Conservation (phyloP, 768 basidiomycete genomes). For the Cystobasidium onofrii region DNA sequence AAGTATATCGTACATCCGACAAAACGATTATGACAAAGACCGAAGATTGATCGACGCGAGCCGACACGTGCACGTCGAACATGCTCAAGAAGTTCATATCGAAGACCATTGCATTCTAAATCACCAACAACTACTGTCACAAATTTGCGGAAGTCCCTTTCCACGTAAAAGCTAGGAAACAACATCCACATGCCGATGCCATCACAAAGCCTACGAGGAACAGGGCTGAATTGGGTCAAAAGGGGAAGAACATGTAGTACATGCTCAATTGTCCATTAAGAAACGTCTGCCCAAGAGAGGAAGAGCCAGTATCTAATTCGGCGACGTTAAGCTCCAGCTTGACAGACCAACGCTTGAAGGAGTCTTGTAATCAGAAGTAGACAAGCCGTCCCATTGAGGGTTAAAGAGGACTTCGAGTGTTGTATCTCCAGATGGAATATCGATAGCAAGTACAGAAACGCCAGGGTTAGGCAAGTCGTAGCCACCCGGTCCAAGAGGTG, state of each 20-base stretch:
- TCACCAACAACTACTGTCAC: neutral
- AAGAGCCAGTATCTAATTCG: neutral
- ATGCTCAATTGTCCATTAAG: neutral
- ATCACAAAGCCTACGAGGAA: neutral
- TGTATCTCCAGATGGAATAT: constrained; percentile 56
- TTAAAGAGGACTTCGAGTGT: constrained; percentile 76
- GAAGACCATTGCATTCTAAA: neutral
- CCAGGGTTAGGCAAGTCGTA: constrained; percentile 54
- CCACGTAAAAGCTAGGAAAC: neutral
- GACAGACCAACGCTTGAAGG: constrained; percentile 57
- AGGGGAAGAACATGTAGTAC: neutral
- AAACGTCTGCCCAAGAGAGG: neutral
- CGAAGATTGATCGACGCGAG: neutral
- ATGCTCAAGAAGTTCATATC: too few species aligned
- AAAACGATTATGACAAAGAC: neutral
- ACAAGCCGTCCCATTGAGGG: constrained; percentile 66
- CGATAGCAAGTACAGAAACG: constrained; percentile 71
- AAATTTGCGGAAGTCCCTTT: neutral
- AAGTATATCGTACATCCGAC: neutral
- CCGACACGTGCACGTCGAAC: neutral
- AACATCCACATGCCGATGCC: neutral
- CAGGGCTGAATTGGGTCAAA: neutral
- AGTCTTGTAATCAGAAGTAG: constrained; percentile 55
- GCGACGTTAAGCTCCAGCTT: neutral
- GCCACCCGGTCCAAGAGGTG: constrained; percentile 1